A percentile compares a stretch with the other conserved stretches of the same genome.
These are phyloP conservation scores for Elaeis oleifera DNA, from an alignment of 202 grass and related monocot species.

Conservation along the genomic window DNA sequence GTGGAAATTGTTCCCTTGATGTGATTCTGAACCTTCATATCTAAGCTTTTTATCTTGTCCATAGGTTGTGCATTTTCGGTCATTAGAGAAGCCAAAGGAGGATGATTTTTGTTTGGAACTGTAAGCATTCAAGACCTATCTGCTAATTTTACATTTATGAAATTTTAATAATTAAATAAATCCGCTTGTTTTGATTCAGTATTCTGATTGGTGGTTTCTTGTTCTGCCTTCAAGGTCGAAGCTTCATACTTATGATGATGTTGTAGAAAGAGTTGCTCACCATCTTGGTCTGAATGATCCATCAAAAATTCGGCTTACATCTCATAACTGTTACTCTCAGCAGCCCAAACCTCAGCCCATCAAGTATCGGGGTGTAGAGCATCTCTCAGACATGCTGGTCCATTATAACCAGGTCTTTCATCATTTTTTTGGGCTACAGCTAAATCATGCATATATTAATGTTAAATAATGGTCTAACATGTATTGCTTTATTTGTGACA, in stretches of 20 bases:
- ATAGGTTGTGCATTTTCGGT: slow-evolving; percentile 21
- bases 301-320: slow-evolving; percentile 20
- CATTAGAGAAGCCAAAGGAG: slow-evolving; percentile 15
- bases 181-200: no score
- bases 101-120: slow-evolving; percentile 12
- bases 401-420: slow-evolving; percentile 4
- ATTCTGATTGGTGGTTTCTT: not conserved
- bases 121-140: slow-evolving; percentile 1
- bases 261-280: slow-evolving; percentile 9
- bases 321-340: slow-evolving; percentile 18
- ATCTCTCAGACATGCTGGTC: slow-evolving; percentile 9
- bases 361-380: slow-evolving; percentile 11
- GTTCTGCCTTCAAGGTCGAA: slow-evolving; percentile 6
- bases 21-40: not conserved
- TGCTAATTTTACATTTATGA: not conserved
- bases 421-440: no score
- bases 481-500: slow-evolving; percentile 16
- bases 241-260: slow-evolving; percentile 8
- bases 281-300: slow-evolving; percentile 9
- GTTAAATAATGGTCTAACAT: no score
- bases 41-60: slow-evolving; percentile 1
- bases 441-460: no score
- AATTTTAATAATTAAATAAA: no score
- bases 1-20: no score
- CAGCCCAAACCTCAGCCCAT: slow-evolving; percentile 18